phyloP scores from a whole-genome alignment of 2,329 filamentous ascomycete genomes.

The Cadophora sp. region DNA sequence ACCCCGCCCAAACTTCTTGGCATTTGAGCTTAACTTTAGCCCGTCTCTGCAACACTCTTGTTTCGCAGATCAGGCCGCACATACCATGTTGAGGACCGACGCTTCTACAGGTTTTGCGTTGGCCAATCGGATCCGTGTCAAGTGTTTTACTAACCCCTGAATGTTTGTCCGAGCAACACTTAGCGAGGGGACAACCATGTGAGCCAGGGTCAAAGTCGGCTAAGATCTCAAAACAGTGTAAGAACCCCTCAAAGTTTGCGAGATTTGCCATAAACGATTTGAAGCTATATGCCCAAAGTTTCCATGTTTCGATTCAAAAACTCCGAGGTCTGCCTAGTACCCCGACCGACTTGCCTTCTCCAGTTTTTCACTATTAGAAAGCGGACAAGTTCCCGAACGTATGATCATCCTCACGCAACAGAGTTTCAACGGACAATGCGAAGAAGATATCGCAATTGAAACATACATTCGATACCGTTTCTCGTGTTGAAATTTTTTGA shows the following conservation, averaged over 20 bases:
- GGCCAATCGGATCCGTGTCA: background rate
- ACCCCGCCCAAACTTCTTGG: constrained; percentile 13
- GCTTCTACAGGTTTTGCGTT: background rate
- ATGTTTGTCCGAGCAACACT: constrained; percentile 1
- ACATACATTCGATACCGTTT: background rate
- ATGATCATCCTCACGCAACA: background rate
- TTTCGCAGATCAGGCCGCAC: constrained; percentile 13
- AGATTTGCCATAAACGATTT: background rate
- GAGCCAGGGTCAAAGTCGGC: background rate
- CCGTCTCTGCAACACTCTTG: constrained; percentile 4
- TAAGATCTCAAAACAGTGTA: background rate
- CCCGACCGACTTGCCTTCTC: background rate
- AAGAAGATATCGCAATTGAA: too few relatives aligned
- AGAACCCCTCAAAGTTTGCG: constrained; percentile 9
- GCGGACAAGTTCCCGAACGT: background rate
- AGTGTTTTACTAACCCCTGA: constrained; percentile 9
- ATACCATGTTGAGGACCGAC: background rate
- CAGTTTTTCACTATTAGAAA: background rate
- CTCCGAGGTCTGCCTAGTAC: background rate
- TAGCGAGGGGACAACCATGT: constrained; percentile 3
- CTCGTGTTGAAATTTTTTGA: background rate
- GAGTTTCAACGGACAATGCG: too few relatives aligned
- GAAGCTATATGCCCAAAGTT: background rate
- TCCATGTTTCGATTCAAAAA: background rate
- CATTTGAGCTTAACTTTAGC: constrained; percentile 10